Evolutionary conservation across 1,139 yeast genomes (phyloP).

Genomic region (Meyerozyma sp.): DNA sequence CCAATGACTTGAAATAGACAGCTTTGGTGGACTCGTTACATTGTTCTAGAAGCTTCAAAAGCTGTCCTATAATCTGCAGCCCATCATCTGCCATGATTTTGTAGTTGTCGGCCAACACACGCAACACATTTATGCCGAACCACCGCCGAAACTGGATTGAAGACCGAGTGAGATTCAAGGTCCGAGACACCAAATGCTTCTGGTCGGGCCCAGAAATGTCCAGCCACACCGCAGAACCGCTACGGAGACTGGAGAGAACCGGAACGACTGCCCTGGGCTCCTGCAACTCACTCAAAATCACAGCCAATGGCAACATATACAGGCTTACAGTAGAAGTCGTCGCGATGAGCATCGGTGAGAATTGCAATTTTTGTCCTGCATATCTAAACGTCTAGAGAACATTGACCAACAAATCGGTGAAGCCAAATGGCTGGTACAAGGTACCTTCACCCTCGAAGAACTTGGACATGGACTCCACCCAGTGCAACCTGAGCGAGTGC

Average conservation of each 20-base stretch:
- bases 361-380: not conserved
- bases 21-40: slow-evolving; percentile 36
- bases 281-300: slow-evolving; percentile 32
- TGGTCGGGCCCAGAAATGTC: slow-evolving; percentile 46
- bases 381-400: slow-evolving; percentile 15
- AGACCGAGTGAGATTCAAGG: slow-evolving; percentile 49
- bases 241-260: slow-evolving; percentile 24
- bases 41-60: slow-evolving; percentile 54
- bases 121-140: slow-evolving; percentile 57
- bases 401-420: slow-evolving; percentile 31
- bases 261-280: slow-evolving; percentile 32
- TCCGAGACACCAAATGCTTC: slow-evolving; percentile 51
- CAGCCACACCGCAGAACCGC: slow-evolving; percentile 27
- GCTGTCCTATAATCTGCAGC: slow-evolving; percentile 44
- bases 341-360: not conserved
- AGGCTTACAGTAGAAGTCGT: not conserved
- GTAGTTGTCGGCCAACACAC: slow-evolving; percentile 48
- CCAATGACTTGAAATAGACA: slow-evolving; percentile 43
- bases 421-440: slow-evolving; percentile 65
- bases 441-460: slow-evolving; percentile 81
- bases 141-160: slow-evolving; percentile 47
- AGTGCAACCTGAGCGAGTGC: slow-evolving; percentile 76
- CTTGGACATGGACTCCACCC: slow-evolving; percentile 87
- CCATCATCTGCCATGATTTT: slow-evolving; percentile 57
- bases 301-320: slow-evolving; percentile 21